Percentiles rank a stretch among this genome's conserved stretches.
Conservation (phyloP, 106 monocot species). For the Dioscorea zingiberensis region DNA sequence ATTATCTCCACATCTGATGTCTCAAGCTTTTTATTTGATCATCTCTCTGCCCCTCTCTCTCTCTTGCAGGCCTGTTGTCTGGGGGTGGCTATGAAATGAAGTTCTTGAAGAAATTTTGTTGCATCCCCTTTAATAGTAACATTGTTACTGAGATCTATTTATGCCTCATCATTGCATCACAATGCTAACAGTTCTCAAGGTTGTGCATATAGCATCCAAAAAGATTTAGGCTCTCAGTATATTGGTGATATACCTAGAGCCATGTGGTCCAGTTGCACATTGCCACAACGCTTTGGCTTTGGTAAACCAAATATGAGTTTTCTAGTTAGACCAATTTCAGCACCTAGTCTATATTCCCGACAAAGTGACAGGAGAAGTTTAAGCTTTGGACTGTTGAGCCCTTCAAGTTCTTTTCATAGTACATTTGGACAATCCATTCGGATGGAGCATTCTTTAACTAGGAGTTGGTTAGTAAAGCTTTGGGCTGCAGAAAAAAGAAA, state of each 20-base stretch:
- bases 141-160: not conserved
- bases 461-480: slow-evolving; percentile 34
- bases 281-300: too few relatives aligned
- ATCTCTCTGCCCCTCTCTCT: too few relatives aligned
- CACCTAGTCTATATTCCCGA: not conserved
- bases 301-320: not conserved
- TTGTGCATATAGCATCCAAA: too few relatives aligned
- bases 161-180: not conserved
- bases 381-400: not conserved
- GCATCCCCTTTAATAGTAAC: not conserved
- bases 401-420: not conserved
- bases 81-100: not conserved
- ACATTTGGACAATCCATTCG: slow-evolving; percentile 1
- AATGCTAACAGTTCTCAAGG: not conserved
- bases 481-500: slow-evolving; percentile 23
- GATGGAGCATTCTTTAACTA: slow-evolving; percentile 12
- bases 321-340: not conserved
- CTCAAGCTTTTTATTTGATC: too few relatives aligned
- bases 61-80: not conserved
- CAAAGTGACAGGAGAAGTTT: not conserved
- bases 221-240: too few relatives aligned
- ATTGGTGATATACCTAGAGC: too few relatives aligned
- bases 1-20: too few relatives aligned
- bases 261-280: too few relatives aligned
- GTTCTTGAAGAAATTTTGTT: not conserved